Conservation (phyloP, 2,329 filamentous ascomycete species). For the Mariannaea elegans region DNA sequence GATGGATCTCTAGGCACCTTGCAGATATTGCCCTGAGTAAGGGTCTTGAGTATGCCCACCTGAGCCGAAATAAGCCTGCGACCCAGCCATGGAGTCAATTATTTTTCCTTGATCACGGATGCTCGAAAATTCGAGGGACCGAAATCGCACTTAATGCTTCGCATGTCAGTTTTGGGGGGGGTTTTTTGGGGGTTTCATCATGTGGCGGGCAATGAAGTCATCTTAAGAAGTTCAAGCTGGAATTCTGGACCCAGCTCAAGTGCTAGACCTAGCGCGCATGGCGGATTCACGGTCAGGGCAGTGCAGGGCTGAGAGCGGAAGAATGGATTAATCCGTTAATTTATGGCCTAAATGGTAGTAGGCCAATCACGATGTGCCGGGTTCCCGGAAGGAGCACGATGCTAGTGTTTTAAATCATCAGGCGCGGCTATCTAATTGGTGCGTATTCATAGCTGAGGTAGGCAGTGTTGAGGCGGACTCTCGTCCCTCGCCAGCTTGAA, state of each 20-base stretch:
- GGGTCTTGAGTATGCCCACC: neutral
- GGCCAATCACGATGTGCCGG: slow-evolving; percentile 9
- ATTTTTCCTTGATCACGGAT: neutral
- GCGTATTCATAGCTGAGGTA: slow-evolving; percentile 18
- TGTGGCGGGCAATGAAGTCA: slow-evolving; percentile 8
- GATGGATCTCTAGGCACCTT: slow-evolving; percentile 6
- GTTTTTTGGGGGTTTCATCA: no score
- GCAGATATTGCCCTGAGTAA: slow-evolving; percentile 9
- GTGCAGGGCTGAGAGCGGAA: neutral
- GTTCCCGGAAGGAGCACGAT: slow-evolving; percentile 11
- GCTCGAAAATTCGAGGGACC: neutral
- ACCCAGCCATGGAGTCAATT: neutral
- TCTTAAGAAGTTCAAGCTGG: slow-evolving; percentile 16
- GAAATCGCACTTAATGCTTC: slow-evolving; percentile 3
- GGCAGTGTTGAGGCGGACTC: slow-evolving; percentile 17
- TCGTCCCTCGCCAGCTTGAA: neutral
- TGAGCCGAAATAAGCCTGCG: neutral
- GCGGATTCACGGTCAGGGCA: neutral
- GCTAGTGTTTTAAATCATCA: slow-evolving; percentile 14
- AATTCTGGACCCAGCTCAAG: slow-evolving; percentile 9
- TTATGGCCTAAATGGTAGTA: neutral
- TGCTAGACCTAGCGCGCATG: slow-evolving; percentile 1
- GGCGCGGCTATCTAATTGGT: slow-evolving; percentile 24
- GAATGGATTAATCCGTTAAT: neutral
- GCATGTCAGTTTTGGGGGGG: no score